phyloP scores from a whole-genome alignment of 208 protist genomes.

The Crithidia bombi region DNA sequence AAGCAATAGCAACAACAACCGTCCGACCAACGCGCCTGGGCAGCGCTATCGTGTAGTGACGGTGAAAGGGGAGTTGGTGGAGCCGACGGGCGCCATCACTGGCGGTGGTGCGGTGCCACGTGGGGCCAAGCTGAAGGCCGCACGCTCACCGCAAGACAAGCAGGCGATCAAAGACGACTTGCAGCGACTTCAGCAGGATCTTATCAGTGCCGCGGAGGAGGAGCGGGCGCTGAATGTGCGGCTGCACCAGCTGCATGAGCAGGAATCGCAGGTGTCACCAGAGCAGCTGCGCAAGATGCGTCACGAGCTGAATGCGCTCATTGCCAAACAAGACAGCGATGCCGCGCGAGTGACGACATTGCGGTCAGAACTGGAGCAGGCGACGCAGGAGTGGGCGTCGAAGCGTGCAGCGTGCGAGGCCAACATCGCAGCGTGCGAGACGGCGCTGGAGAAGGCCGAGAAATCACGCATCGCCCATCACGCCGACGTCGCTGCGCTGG shows the following conservation, averaged over 20 bases:
- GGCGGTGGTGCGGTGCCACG: constrained; percentile 94
- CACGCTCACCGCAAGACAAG: constrained; percentile 78
- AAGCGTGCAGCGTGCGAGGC: constrained; percentile 37
- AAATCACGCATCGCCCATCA: constrained; percentile 47
- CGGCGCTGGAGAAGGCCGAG: constrained; percentile 42
- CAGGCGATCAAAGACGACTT: constrained; percentile 76
- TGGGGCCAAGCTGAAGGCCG: constrained; percentile 87
- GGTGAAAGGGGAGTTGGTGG: constrained; percentile 96
- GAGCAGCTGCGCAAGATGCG: constrained; percentile 62
- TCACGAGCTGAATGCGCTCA: constrained; percentile 51
- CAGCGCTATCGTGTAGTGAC: constrained; percentile 96
- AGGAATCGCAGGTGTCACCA: constrained; percentile 49
- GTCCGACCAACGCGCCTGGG: neutral
- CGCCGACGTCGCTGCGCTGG: constrained; percentile 62
- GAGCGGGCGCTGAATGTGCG: constrained; percentile 65
- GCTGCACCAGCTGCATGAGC: constrained; percentile 71
- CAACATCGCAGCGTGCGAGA: constrained; percentile 36
- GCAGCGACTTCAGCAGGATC: constrained; percentile 68
- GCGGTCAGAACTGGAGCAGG: constrained; percentile 40
- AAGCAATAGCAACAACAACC: neutral
- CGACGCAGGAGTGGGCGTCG: constrained; percentile 27
- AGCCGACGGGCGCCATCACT: constrained; percentile 97
- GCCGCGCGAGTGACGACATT: constrained; percentile 45
- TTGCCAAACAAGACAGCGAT: constrained; percentile 52
- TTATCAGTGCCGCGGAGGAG: constrained; percentile 76